Conservation (phyloP, 2,329 filamentous ascomycete genomes). For the Thermothelomyces thermophilus region DNA sequence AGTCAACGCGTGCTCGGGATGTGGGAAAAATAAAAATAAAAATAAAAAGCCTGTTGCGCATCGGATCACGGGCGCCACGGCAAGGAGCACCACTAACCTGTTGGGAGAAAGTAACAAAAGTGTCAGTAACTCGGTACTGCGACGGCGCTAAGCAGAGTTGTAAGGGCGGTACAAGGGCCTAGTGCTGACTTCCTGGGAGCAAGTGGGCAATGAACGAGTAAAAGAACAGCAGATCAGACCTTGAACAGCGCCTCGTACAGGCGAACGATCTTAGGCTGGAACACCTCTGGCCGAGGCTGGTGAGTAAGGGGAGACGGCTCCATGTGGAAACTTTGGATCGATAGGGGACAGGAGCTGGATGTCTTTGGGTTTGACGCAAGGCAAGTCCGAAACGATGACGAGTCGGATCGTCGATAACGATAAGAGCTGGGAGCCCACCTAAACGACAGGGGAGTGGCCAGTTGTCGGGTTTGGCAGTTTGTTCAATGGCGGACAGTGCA, state of each 20-base stretch:
- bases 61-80: too few species aligned
- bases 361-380: background rate
- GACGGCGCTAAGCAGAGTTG: background rate
- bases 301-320: constrained; percentile 90
- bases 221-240: constrained; percentile 36
- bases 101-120: background rate
- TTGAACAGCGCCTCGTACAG: constrained; percentile 83
- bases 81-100: constrained; percentile 4
- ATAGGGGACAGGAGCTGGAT: background rate
- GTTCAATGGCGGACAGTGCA: background rate
- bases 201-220: background rate
- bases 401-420: constrained; percentile 1
- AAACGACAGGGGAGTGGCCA: background rate
- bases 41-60: background rate
- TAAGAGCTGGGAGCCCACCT: background rate
- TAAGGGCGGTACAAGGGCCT: background rate
- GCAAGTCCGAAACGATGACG: background rate
- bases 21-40: background rate
- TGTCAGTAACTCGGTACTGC: constrained; percentile 1
- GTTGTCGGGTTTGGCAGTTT: background rate
- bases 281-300: constrained; percentile 80
- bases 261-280: constrained; percentile 88
- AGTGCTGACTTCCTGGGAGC: too few species aligned
- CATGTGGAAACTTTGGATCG: constrained; percentile 43
- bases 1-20: constrained; percentile 1